phyloP scores from a whole-genome alignment of 768 basidiomycete species.

The Trametes elegans region DNA sequence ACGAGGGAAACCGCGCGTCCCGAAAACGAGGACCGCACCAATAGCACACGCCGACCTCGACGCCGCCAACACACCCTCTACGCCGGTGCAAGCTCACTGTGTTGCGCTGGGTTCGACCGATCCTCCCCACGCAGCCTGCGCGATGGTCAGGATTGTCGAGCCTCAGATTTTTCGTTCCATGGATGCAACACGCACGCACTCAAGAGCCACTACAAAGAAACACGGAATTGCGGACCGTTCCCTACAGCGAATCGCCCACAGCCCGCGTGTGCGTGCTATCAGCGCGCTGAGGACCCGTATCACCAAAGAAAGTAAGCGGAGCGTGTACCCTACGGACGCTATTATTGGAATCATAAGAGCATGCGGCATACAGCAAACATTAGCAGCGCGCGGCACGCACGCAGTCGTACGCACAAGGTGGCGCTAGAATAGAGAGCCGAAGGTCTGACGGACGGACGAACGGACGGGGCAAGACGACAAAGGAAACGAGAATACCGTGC shows the following conservation, averaged over 20 bases:
- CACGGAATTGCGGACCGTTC: not conserved
- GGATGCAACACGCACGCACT: too few species aligned
- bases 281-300: slow-evolving; percentile 12
- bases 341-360: not conserved
- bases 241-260: slow-evolving; percentile 15
- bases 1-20: too few species aligned
- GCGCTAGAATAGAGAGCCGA: not conserved
- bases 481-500: not conserved
- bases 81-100: too few species aligned
- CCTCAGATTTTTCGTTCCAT: too few species aligned
- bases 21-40: too few species aligned
- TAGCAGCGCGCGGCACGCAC: not conserved
- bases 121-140: too few species aligned
- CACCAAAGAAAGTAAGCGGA: not conserved
- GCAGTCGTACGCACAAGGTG: not conserved
- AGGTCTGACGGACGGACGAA: not conserved
- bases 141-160: too few species aligned
- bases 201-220: not conserved
- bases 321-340: not conserved
- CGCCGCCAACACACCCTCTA: too few species aligned
- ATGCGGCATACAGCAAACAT: slow-evolving; percentile 6
- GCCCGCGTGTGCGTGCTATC: slow-evolving; percentile 7
- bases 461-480: not conserved
- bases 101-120: too few species aligned
- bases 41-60: too few species aligned